A percentile compares a stretch with the other conserved stretches of the same genome.
Conservation (phyloP, 2,329 filamentous ascomycete genomes). For the Arthrobotrys conoides region DNA sequence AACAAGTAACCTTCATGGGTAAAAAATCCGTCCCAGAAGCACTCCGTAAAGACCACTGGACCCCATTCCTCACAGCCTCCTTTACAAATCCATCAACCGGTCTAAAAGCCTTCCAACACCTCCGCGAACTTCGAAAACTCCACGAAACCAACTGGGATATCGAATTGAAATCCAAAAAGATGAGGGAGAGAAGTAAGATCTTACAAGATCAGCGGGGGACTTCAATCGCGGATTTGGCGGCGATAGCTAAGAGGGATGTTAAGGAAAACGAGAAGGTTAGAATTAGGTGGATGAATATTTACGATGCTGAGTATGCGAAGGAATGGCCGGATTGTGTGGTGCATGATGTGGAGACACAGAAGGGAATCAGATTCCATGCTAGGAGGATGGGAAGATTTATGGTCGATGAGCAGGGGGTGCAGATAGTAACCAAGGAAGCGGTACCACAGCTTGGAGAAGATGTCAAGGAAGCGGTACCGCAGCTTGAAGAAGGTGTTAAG, state of each 20-base stretch:
- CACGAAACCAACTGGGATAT: constrained; percentile 76
- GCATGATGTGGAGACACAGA: constrained; percentile 63
- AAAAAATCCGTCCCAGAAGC: constrained; percentile 77
- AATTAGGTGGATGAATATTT: constrained; percentile 66
- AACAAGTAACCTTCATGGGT: constrained; percentile 76
- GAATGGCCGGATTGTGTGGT: constrained; percentile 66
- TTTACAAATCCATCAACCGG: constrained; percentile 74
- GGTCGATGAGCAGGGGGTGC: background rate
- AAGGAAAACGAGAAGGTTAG: constrained; percentile 58
- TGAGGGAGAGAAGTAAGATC: constrained; percentile 70
- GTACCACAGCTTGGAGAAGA: constrained; percentile 1
- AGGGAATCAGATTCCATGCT: constrained; percentile 30
- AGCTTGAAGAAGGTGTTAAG: constrained; percentile 4
- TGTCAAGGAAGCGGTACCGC: too few relatives aligned
- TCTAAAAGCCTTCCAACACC: constrained; percentile 74
- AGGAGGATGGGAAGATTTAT: constrained; percentile 53
- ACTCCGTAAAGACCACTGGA: constrained; percentile 78
- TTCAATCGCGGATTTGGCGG: constrained; percentile 76
- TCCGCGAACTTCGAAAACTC: constrained; percentile 76
- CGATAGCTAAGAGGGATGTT: constrained; percentile 66
- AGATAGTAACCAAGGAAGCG: background rate
- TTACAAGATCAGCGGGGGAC: constrained; percentile 76
- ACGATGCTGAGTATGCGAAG: constrained; percentile 67
- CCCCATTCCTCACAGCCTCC: constrained; percentile 74
- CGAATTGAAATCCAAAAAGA: constrained; percentile 67